Conservation (phyloP, 805 yeast species). For the Sugiyamaella valdiviana region DNA sequence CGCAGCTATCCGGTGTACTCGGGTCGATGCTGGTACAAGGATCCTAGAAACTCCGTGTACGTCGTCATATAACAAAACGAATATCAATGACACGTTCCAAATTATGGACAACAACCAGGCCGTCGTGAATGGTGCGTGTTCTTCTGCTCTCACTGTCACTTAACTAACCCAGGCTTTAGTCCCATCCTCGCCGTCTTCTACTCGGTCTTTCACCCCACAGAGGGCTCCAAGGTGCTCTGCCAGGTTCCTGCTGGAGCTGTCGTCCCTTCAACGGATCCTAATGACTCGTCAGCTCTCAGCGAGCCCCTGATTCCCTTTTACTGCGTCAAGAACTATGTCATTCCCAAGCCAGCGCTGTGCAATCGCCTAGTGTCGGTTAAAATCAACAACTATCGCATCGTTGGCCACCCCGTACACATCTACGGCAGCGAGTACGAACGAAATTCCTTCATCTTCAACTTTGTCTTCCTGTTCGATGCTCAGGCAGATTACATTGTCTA, state of each 20-base stretch:
- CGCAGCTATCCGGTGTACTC: not conserved
- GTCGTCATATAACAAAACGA: too few species aligned
- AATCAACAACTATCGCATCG: slow-evolving; percentile 60
- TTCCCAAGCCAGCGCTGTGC: slow-evolving; percentile 90
- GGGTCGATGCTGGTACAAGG: not conserved
- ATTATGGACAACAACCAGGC: not conserved
- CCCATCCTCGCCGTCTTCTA: slow-evolving; percentile 88
- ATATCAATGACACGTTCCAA: too few species aligned
- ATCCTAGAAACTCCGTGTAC: not conserved
- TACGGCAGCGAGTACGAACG: slow-evolving; percentile 72
- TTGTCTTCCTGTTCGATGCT: slow-evolving; percentile 84
- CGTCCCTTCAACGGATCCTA: slow-evolving; percentile 29
- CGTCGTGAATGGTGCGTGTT: not conserved
- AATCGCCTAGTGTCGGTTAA: slow-evolving; percentile 72
- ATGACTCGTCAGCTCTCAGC: slow-evolving; percentile 33
- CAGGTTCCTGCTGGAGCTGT: slow-evolving; percentile 82
- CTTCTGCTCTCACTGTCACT: not conserved
- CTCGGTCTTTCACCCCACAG: slow-evolving; percentile 90
- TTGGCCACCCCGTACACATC: slow-evolving; percentile 86
- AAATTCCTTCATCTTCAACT: slow-evolving; percentile 87
- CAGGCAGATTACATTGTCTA: slow-evolving; percentile 62
- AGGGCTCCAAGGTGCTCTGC: slow-evolving; percentile 85
- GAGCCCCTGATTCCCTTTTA: slow-evolving; percentile 67
- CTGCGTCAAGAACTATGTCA: slow-evolving; percentile 78
- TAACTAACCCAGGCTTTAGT: slow-evolving; percentile 17